Evolutionary conservation across 164 flowering plant species (phyloP).

Genomic region (Protea cynaroides): DNA sequence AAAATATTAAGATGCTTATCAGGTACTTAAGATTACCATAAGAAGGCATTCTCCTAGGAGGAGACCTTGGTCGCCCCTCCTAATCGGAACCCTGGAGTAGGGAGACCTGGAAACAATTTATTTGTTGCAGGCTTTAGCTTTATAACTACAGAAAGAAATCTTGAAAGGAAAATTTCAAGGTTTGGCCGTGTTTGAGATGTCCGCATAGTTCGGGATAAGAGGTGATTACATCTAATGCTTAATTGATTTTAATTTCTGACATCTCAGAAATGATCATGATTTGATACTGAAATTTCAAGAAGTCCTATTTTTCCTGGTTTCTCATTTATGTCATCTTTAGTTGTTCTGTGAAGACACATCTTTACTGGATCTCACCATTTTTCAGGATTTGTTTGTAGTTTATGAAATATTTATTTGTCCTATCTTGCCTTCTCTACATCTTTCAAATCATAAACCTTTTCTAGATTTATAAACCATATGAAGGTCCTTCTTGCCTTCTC

Average conservation of each 20-base stretch:
- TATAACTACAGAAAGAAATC: slow-evolving; percentile 36
- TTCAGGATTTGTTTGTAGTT: background rate
- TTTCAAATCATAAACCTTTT: too few species aligned
- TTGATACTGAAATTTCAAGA: too few species aligned
- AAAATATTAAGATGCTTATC: too few species aligned
- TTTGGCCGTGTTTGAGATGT: slow-evolving; percentile 38
- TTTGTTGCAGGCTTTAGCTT: slow-evolving; percentile 41
- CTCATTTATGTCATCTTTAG: background rate
- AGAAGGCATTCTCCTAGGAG: too few species aligned
- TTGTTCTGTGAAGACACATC: background rate
- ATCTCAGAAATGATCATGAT: background rate
- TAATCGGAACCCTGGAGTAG: too few species aligned
- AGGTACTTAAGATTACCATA: too few species aligned
- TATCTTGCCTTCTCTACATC: too few species aligned
- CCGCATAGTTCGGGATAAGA: slow-evolving; percentile 43
- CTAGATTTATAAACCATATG: too few species aligned
- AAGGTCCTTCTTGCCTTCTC: too few species aligned
- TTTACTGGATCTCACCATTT: background rate
- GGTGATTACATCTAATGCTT: slow-evolving; percentile 16
- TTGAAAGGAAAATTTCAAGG: slow-evolving; percentile 39
- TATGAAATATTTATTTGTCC: background rate
- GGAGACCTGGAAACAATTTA: too few species aligned
- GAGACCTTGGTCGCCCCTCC: too few species aligned
- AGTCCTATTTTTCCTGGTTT: background rate
- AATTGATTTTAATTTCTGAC: background rate